Evolutionary conservation across 116 monocot genomes (phyloP).

Genomic region (Phalaenopsis hybrid): DNA sequence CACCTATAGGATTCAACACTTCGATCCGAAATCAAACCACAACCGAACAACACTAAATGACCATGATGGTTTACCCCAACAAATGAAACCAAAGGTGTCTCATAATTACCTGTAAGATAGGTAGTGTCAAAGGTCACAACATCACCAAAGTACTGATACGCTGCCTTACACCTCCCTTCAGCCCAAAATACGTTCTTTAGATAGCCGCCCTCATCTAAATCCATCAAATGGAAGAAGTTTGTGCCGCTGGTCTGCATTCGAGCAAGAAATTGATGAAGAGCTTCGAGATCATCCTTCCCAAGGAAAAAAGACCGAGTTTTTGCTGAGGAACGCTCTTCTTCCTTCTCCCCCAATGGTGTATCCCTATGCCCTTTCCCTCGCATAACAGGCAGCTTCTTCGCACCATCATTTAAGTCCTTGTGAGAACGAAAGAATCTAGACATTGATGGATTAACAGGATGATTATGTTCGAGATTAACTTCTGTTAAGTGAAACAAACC

Average conservation of each 20-base stretch:
- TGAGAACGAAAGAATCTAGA: conserved; percentile 28
- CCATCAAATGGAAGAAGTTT: conserved; percentile 22
- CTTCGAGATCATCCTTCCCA: conserved; percentile 13
- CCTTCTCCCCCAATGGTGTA: not conserved
- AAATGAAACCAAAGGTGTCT: conserved; percentile 29
- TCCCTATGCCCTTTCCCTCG: conserved; percentile 11
- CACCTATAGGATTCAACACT: conserved; percentile 27
- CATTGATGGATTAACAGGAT: conserved; percentile 26
- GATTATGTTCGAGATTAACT: conserved; percentile 38
- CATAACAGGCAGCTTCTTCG: conserved; percentile 11
- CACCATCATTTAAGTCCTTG: conserved; percentile 18
- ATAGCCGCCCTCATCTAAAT: conserved; percentile 14
- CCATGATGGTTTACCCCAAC: conserved; percentile 37
- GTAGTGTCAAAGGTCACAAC: conserved; percentile 30
- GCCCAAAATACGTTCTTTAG: conserved; percentile 29
- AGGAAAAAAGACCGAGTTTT: conserved; percentile 12
- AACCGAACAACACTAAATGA: conserved; percentile 35
- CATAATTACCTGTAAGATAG: conserved; percentile 22
- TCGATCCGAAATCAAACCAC: conserved; percentile 41
- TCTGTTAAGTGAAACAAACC: conserved; percentile 34
- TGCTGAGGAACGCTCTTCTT: too few species aligned
- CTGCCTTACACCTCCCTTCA: conserved; percentile 31
- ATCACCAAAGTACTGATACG: conserved; percentile 29
- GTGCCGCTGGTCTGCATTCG: conserved; percentile 17
- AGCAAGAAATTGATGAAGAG: conserved; percentile 21